Evolutionary conservation across 768 basidiomycete genomes (phyloP).

Genomic region (Suillus alpinus): DNA sequence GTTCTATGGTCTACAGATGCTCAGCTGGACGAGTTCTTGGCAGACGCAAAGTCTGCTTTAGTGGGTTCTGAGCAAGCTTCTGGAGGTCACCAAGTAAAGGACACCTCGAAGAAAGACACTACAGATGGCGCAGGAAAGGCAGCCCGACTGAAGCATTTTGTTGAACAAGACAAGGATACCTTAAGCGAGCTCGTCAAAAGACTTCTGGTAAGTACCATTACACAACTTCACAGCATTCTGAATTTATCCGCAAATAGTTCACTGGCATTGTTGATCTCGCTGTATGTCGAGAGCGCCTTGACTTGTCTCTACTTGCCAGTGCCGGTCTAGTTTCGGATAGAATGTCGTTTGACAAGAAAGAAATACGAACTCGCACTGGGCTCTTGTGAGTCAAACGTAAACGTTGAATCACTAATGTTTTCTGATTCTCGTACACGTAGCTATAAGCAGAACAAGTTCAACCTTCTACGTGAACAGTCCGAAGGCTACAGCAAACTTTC

Average conservation of each 20-base stretch:
- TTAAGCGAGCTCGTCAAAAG: conserved; percentile 57
- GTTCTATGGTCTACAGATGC: conserved; percentile 80
- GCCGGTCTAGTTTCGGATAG: conserved; percentile 73
- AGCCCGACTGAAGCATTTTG: conserved; percentile 47
- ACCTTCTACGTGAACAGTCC: conserved; percentile 93
- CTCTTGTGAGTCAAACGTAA: conserved; percentile 60
- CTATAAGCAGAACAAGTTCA: conserved; percentile 98
- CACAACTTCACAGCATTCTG: background rate
- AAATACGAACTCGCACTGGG: conserved; percentile 75
- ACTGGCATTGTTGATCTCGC: conserved; percentile 53
- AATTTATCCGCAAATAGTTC: conserved; percentile 39
- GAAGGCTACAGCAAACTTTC: conserved; percentile 96
- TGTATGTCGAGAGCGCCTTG: conserved; percentile 73
- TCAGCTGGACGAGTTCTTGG: conserved; percentile 67
- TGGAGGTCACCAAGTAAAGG: conserved; percentile 30
- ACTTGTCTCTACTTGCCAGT: conserved; percentile 57
- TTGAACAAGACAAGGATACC: conserved; percentile 62
- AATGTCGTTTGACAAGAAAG: conserved; percentile 67
- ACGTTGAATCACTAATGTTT: background rate
- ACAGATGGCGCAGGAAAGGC: conserved; percentile 23
- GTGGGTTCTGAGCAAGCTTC: conserved; percentile 26
- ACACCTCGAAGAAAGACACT: conserved; percentile 11
- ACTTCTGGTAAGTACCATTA: conserved; percentile 47
- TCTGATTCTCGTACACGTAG: conserved; percentile 37
- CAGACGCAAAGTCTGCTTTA: conserved; percentile 49